Evolutionary conservation across 2,329 filamentous ascomycete genomes (phyloP), one percentile per base, ranked within the genome.

Genomic region (Pseudopithomyces maydicus): DNA sequence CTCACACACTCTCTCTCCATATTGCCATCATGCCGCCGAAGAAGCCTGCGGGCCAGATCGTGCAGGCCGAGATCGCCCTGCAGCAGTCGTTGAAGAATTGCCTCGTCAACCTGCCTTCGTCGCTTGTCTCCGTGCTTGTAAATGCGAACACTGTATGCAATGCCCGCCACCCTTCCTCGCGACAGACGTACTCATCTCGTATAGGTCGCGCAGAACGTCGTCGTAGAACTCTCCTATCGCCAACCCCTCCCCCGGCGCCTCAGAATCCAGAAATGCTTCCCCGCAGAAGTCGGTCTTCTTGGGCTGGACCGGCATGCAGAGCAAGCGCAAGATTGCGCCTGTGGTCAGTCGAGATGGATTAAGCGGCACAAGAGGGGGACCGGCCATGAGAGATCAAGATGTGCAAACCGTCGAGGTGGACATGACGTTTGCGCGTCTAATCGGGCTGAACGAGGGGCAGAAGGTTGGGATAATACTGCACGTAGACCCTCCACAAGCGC

Each of bases 231-330:
- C 62, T 90, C 84, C 74, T 96, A 90, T 78, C 87, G 88, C 70
- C 83, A 84, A 59, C 78, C 85, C 41, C 74, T 82, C 83, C 20
- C 74, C 84, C 12, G 67, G 66, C 42, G 66, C 66, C 26, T 66
- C 70, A 14, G 77, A 78, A 52, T 55, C 66, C 11, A 74, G 76
- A 57, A 76, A 66, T 39, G 72, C 81, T 54, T 73, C 78, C 54
- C 68, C 70, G 52, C 85, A 87, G 66, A 85, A 84, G 69, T 96
- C 91, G 46, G 83, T 96, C 67, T 99, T 90, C 74, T 83, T 96
- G 57, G 95, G 95, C 74, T 99, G 95, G 95, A 97, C 95, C 11
- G 95, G 95, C 67, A 96, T 99, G 91, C 90, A 92, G 63, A 97
- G 93, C 81, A 96, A 93, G 82, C 87, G 91, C 71, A 90, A 88